These are phyloP conservation scores for Zelopaecilomyces penicillatus DNA, from an alignment of 2,329 filamentous ascomycete species.

Conservation along the genomic window DNA sequence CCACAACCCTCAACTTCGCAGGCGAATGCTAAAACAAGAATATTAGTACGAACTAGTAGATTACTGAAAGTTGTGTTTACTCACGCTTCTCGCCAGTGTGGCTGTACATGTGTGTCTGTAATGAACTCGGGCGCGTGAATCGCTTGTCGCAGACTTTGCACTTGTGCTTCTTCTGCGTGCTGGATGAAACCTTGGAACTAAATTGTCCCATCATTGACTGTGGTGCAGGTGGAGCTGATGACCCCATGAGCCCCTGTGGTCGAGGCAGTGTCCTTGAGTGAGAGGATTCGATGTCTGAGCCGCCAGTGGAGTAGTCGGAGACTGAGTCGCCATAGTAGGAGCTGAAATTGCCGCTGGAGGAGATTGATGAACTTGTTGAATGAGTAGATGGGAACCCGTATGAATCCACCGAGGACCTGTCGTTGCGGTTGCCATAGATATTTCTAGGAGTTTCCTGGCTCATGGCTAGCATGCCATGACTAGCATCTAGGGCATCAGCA, in stretches of 20 bases:
- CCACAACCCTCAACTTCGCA: constrained; percentile 94
- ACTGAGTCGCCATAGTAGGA: constrained; percentile 81
- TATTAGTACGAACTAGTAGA: background rate
- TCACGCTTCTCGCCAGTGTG: constrained; percentile 97
- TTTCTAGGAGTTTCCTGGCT: constrained; percentile 91
- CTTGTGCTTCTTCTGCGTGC: constrained; percentile 98
- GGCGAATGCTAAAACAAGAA: constrained; percentile 59
- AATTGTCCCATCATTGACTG: constrained; percentile 99
- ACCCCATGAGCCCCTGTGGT: constrained; percentile 55
- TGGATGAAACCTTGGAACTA: constrained; percentile 91
- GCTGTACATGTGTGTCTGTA: constrained; percentile 98
- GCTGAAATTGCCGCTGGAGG: constrained; percentile 69
- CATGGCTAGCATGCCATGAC: constrained; percentile 89
- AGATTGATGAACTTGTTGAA: constrained; percentile 84
- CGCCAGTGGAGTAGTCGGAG: constrained; percentile 85
- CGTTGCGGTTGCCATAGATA: constrained; percentile 66
- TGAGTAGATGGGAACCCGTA: constrained; percentile 86
- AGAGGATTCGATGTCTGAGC: constrained; percentile 77
- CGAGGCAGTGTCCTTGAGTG: constrained; percentile 76
- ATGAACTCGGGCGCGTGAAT: constrained; percentile 85
- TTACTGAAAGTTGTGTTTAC: constrained; percentile 28
- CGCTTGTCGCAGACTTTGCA: constrained; percentile 98
- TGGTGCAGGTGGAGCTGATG: constrained; percentile 67
- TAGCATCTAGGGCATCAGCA: constrained; percentile 84
- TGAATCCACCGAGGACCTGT: constrained; percentile 69